These are phyloP conservation scores for Didymella sp. DNA, from an alignment of 2,329 filamentous ascomycete species.

Conservation along the genomic window DNA sequence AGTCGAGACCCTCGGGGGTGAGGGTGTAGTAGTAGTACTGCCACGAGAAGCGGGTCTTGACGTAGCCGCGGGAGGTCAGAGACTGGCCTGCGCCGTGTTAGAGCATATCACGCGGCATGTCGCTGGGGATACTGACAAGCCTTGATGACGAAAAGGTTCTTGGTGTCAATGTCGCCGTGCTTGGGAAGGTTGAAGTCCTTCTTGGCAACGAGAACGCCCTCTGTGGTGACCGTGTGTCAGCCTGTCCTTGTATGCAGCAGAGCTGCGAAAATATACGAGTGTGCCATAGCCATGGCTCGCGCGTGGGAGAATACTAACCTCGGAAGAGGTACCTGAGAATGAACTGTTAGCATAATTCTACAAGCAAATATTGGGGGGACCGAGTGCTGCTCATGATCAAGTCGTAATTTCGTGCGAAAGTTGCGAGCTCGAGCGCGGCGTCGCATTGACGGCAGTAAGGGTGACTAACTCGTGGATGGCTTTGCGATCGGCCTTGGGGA, in stretches of 20 bases:
- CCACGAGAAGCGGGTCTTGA: slow-evolving; percentile 98
- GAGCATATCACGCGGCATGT: slow-evolving; percentile 1
- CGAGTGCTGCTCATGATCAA: slow-evolving; percentile 38
- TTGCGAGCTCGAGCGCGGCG: slow-evolving; percentile 36
- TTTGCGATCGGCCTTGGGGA: slow-evolving; percentile 99
- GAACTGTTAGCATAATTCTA: slow-evolving; percentile 34
- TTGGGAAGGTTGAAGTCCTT: slow-evolving; percentile 99
- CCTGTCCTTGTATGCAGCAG: slow-evolving; percentile 50
- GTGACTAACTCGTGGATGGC: slow-evolving; percentile 99
- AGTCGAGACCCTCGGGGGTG: slow-evolving; percentile 99
- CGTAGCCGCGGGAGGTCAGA: slow-evolving; percentile 94
- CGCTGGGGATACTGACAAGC: slow-evolving; percentile 62
- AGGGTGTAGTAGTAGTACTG: slow-evolving; percentile 94
- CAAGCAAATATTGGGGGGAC: slow-evolving; percentile 1
- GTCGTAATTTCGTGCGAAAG: slow-evolving; percentile 40
- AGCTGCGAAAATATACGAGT: slow-evolving; percentile 42
- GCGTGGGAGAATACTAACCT: slow-evolving; percentile 48
- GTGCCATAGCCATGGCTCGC: slow-evolving; percentile 51
- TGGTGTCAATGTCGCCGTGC: slow-evolving; percentile 98
- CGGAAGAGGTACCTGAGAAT: slow-evolving; percentile 51
- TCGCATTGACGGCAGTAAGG: slow-evolving; percentile 28
- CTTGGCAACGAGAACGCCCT: slow-evolving; percentile 91
- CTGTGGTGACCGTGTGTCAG: slow-evolving; percentile 58
- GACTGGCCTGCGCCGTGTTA: slow-evolving; percentile 70
- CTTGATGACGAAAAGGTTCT: slow-evolving; percentile 99